Percentiles rank a stretch among this genome's conserved stretches.
These are phyloP conservation scores for Earliella scabrosa DNA, from an alignment of 1,284 basidiomycete genomes.

Conservation along the genomic window DNA sequence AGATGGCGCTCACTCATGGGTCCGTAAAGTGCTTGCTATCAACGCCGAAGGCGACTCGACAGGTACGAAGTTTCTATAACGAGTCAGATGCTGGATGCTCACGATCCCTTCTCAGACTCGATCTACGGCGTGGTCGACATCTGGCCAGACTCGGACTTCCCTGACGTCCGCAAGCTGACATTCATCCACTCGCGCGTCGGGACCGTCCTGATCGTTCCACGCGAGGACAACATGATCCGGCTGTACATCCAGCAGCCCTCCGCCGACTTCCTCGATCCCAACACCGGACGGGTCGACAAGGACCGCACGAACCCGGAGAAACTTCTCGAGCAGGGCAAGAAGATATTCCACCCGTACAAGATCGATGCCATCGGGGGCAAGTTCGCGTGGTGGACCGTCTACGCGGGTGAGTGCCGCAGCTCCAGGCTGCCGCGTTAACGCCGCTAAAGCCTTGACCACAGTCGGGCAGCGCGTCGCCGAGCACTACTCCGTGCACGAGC, in stretches of 20 bases:
- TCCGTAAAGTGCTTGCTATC: slow-evolving; percentile 69
- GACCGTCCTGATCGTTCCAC: slow-evolving; percentile 74
- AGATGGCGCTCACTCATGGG: slow-evolving; percentile 84
- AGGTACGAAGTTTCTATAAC: slow-evolving; percentile 32
- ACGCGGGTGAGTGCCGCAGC: slow-evolving; percentile 47
- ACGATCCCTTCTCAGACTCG: slow-evolving; percentile 46
- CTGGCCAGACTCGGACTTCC: slow-evolving; percentile 74
- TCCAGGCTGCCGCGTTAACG: neutral
- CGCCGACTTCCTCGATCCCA: slow-evolving; percentile 50
- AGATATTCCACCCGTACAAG: slow-evolving; percentile 70
- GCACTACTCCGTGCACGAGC: slow-evolving; percentile 64
- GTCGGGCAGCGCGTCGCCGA: slow-evolving; percentile 82
- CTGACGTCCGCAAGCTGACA: slow-evolving; percentile 76
- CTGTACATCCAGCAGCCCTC: slow-evolving; percentile 81
- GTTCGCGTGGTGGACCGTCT: slow-evolving; percentile 84
- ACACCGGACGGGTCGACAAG: slow-evolving; percentile 65
- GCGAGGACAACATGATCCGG: slow-evolving; percentile 73
- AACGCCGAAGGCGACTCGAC: slow-evolving; percentile 81
- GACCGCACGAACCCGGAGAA: slow-evolving; percentile 59
- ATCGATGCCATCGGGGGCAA: slow-evolving; percentile 55
- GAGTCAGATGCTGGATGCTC: neutral
- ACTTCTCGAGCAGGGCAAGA: slow-evolving; percentile 68
- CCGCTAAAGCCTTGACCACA: slow-evolving; percentile 10
- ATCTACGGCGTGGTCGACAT: slow-evolving; percentile 84
- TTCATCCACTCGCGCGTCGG: slow-evolving; percentile 62